Conservation (phyloP, 192 early-diverging fungal genomes). For the Borealophlyctis nickersoniae region DNA sequence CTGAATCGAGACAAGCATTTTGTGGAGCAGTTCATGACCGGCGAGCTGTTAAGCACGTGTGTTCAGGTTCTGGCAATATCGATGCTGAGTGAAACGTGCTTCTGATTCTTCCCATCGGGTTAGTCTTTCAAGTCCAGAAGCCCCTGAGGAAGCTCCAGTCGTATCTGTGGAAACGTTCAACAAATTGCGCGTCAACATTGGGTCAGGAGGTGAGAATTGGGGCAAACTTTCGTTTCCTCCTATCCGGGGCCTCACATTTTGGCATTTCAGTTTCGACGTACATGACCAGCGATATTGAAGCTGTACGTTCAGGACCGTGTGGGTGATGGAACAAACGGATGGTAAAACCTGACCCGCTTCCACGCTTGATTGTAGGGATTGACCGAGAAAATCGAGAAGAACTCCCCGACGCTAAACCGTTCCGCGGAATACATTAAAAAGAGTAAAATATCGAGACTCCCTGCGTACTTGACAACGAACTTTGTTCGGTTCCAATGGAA, state of each 20-base stretch:
- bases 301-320: slow-evolving; percentile 27
- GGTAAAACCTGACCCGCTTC: too few species aligned
- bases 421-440: slow-evolving; percentile 76
- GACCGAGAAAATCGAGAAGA: slow-evolving; percentile 85
- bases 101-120: background rate
- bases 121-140: slow-evolving; percentile 52
- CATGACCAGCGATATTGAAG: slow-evolving; percentile 67
- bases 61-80: too few species aligned
- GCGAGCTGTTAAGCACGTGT: slow-evolving; percentile 45
- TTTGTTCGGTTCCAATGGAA: slow-evolving; percentile 99
- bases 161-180: slow-evolving; percentile 67
- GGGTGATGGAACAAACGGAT: too few species aligned
- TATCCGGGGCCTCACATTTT: background rate
- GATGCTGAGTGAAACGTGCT: background rate
- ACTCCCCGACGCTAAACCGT: slow-evolving; percentile 73
- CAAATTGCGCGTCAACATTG: slow-evolving; percentile 69
- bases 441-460: slow-evolving; percentile 77
- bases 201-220: slow-evolving; percentile 37
- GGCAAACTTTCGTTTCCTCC: background rate
- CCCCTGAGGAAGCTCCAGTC: slow-evolving; percentile 65
- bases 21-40: slow-evolving; percentile 80
- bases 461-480: slow-evolving; percentile 82
- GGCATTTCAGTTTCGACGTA: slow-evolving; percentile 62
- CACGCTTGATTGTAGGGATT: slow-evolving; percentile 63
- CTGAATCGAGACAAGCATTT: slow-evolving; percentile 45